These are phyloP conservation scores for Fusarium beomiforme DNA, from an alignment of 2,329 filamentous ascomycete genomes.

Conservation along the genomic window DNA sequence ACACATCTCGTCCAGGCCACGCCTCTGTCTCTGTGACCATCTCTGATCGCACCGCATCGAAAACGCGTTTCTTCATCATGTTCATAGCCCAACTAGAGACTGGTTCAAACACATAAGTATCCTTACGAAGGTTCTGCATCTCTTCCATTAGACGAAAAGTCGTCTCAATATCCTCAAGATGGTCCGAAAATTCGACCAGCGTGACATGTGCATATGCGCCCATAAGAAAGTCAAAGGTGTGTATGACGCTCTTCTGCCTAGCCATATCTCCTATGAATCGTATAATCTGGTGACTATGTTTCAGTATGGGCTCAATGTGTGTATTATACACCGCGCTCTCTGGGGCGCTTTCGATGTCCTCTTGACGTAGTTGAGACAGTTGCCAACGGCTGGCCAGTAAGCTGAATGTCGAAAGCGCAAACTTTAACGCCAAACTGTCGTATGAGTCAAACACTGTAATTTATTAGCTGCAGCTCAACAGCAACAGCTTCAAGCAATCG, in stretches of 20 bases:
- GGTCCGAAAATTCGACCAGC: neutral
- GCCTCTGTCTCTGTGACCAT: fast-evolving
- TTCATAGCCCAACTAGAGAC: neutral
- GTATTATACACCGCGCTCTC: neutral
- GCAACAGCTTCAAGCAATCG: fast-evolving
- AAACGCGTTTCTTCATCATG: neutral
- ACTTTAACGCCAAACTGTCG: neutral
- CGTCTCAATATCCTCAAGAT: neutral
- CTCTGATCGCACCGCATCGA: neutral
- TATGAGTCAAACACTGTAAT: fast-evolving
- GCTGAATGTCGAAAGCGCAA: neutral
- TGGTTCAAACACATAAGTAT: neutral
- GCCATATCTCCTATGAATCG: neutral
- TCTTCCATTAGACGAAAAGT: neutral
- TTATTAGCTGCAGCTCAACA: fast-evolving
- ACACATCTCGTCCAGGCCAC: neutral
- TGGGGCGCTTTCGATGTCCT: fast-evolving
- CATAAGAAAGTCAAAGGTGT: neutral
- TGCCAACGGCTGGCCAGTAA: neutral
- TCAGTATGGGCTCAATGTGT: neutral
- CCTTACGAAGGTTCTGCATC: neutral
- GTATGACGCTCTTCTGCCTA: neutral
- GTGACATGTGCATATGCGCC: neutral
- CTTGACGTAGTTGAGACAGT: fast-evolving
- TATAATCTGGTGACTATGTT: neutral